These are phyloP conservation scores for Phaseolus coccineus DNA, from an alignment of 331 rosid species.

Conservation along the genomic window DNA sequence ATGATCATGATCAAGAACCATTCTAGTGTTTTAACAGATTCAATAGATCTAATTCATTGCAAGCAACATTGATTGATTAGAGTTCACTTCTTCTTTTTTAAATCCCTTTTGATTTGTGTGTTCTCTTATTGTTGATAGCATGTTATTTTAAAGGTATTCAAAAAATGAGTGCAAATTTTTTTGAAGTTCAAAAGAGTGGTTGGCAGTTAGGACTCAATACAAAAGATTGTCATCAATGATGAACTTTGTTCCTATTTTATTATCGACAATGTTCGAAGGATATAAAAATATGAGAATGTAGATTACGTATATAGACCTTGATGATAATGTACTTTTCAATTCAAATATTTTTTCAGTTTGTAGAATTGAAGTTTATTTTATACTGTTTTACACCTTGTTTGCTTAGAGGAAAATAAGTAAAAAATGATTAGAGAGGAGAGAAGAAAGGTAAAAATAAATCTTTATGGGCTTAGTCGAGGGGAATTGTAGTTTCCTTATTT, in stretches of 20 bases:
- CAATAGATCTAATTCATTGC: too few relatives aligned
- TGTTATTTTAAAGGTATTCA: slow-evolving; percentile 27
- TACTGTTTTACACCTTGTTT: too few relatives aligned
- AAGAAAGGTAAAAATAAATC: too few relatives aligned
- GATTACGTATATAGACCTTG: slow-evolving; percentile 38
- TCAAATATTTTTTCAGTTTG: slow-evolving; percentile 1
- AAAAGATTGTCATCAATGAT: not conserved
- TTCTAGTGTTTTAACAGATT: too few relatives aligned
- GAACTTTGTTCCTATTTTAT: slow-evolving; percentile 34
- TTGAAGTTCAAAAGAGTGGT: slow-evolving; percentile 40
- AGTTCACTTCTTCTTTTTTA: too few relatives aligned
- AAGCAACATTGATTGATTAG: too few relatives aligned
- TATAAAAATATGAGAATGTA: slow-evolving; percentile 15
- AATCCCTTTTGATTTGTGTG: not conserved
- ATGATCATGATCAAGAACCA: too few relatives aligned
- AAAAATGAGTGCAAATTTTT: slow-evolving; percentile 37
- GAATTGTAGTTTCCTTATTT: too few relatives aligned
- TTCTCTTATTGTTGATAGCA: slow-evolving; percentile 41
- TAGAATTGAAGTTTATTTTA: slow-evolving; percentile 1
- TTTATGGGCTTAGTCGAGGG: too few relatives aligned
- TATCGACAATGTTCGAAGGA: slow-evolving; percentile 30
- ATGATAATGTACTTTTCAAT: slow-evolving; percentile 12
- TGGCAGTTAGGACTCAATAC: slow-evolving; percentile 10
- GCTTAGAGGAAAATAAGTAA: too few relatives aligned
- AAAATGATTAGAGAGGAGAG: too few relatives aligned